Conservation (phyloP, 148 eudicot species). For the Polygonum aviculare region DNA sequence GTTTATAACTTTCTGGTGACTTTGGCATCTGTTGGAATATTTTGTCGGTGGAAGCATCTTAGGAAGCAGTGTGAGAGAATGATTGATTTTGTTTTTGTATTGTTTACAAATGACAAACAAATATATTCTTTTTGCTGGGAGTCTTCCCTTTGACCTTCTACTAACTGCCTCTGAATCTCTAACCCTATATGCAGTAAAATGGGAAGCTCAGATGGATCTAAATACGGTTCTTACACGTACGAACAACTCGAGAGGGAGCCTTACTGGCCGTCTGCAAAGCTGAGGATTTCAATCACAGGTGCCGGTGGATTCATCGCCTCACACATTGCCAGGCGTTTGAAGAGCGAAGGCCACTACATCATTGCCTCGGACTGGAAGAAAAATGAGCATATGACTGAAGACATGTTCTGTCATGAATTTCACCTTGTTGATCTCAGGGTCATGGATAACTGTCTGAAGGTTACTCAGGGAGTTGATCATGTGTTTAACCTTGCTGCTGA, state of each 20-base stretch:
- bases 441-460: constrained; percentile 50
- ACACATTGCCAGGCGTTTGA: constrained; percentile 48
- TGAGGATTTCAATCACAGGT: constrained; percentile 43
- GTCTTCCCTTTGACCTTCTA: neutral
- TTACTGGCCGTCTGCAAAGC: constrained; percentile 42
- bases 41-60: constrained; percentile 2
- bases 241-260: constrained; percentile 45
- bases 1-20: neutral
- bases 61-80: neutral
- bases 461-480: constrained; percentile 44
- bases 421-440: constrained; percentile 53
- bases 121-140: neutral
- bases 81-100: neutral
- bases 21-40: neutral
- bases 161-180: neutral
- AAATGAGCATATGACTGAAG: constrained; percentile 54
- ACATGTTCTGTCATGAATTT: constrained; percentile 50
- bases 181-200: constrained; percentile 17
- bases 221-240: constrained; percentile 43
- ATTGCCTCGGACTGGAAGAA: constrained; percentile 57
- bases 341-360: constrained; percentile 42
- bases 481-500: constrained; percentile 57
- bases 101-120: neutral
- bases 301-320: constrained; percentile 53
- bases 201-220: constrained; percentile 34